Evolutionary conservation across 2,329 filamentous ascomycete species (phyloP), one percentile per base, ranked within the genome.

Genomic region (Neonectria faginata): DNA sequence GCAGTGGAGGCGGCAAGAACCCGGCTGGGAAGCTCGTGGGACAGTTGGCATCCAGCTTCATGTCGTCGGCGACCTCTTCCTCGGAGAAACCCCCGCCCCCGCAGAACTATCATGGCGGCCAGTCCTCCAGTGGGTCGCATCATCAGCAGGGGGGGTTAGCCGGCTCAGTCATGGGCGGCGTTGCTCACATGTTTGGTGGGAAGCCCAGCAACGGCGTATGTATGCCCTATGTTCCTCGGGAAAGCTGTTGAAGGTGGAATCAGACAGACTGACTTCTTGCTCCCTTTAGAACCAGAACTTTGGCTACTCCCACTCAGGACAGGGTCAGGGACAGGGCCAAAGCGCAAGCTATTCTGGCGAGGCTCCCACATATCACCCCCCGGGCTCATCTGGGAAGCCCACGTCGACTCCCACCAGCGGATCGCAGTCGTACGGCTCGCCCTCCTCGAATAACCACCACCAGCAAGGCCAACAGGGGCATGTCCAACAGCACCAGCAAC

Each of bases 221-320:
- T 78, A 31, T 41, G 39, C 12, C 22, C 9, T n/a, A 9, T 7
- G 33, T 20, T 20, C 10, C 22, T 11, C 29, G 11, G 44, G 18
- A 25, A n/a, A 10, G 29, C 55, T 31, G 31, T 53, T 53, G 18
- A 36, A 51, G 18, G 57, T 44, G 56, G 22, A 16, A 47, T 25
- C 44, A 41, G 33, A 29, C 27, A 50, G 36, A 64, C 68, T 74
- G 52, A 74, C 47, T 18, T 3, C 1, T n/a, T 50, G 9, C n/a
- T 54, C 11, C 44, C 47, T 56, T 29, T 67, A 86, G 81, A 80
- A 81, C 64, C 84, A 88, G 67, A 86, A 85, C 73, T 92, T 86
- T 74, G 90, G 89, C 33, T 91, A 91, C 76, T 88, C 87, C 22
- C 86, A 86, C 71, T 76, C 82, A 3, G 84, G 84, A 47, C 81